Evolutionary conservation across 1,284 basidiomycete genomes (phyloP).

Genomic region (Macrocystidia cucumis): DNA sequence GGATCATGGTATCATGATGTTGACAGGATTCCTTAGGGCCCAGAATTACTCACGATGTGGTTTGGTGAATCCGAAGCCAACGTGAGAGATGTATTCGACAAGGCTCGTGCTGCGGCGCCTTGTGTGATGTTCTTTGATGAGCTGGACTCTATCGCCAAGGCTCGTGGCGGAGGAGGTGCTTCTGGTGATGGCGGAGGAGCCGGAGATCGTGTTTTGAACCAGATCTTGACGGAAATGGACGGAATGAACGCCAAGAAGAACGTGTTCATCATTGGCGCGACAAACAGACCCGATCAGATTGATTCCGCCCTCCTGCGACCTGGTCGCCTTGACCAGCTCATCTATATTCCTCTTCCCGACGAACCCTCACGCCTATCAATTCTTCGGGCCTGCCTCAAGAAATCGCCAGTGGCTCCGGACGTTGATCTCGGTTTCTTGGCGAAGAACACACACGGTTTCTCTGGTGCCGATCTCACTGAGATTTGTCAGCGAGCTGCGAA

Average conservation of each 20-base stretch:
- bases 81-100: slow-evolving; percentile 99
- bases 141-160: slow-evolving; percentile 97
- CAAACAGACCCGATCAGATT: slow-evolving; percentile 99
- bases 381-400: slow-evolving; percentile 87
- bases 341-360: slow-evolving; percentile 93
- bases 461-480: slow-evolving; percentile 98
- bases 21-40: slow-evolving; percentile 54
- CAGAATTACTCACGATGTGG: slow-evolving; percentile 99
- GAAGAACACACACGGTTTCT: slow-evolving; percentile 96
- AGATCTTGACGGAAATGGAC: slow-evolving; percentile 99
- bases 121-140: slow-evolving; percentile 99
- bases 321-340: slow-evolving; percentile 94
- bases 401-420: slow-evolving; percentile 82
- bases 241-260: slow-evolving; percentile 99
- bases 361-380: slow-evolving; percentile 90
- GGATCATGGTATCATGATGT: slow-evolving; percentile 2
- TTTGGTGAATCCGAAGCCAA: slow-evolving; percentile 99
- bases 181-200: slow-evolving; percentile 91
- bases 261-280: slow-evolving; percentile 98
- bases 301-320: slow-evolving; percentile 96
- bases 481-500: slow-evolving; percentile 98
- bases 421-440: slow-evolving; percentile 88
- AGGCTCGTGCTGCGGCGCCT: slow-evolving; percentile 96
- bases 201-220: slow-evolving; percentile 95
- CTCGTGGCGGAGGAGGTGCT: slow-evolving; percentile 74